A percentile compares a stretch with the other conserved stretches of the same genome.
These are phyloP conservation scores for Podospora pseudoanserina DNA, from an alignment of 495 filamentous ascomycete genomes.

Conservation along the genomic window DNA sequence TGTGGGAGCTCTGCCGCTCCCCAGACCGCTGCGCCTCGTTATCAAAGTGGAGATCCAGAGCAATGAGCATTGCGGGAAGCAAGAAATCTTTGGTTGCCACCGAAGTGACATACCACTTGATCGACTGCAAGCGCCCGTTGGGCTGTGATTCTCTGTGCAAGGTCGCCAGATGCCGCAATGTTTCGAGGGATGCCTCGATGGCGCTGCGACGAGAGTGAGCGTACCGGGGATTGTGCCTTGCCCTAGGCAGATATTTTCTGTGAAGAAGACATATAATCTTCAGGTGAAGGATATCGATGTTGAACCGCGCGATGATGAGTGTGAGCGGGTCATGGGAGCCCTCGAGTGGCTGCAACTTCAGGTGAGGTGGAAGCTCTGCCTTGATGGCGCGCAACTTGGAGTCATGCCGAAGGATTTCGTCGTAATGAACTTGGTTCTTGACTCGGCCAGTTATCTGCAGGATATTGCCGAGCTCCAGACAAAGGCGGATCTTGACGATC, in stretches of 20 bases:
- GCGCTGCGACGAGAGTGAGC: constrained; percentile 76
- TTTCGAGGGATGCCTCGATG: constrained; percentile 72
- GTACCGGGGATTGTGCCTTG: constrained; percentile 68
- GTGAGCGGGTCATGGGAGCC: constrained; percentile 71
- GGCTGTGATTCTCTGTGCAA: constrained; percentile 71
- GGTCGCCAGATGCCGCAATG: constrained; percentile 71
- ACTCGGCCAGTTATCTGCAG: constrained; percentile 49
- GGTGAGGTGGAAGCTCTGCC: constrained; percentile 62
- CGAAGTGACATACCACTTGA: constrained; percentile 70
- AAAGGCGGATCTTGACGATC: constrained; percentile 71
- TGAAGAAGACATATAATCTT: constrained; percentile 82
- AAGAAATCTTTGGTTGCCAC: constrained; percentile 82
- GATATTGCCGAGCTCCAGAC: constrained; percentile 53
- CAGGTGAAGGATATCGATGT: constrained; percentile 75
- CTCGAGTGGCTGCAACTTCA: constrained; percentile 65
- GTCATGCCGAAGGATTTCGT: constrained; percentile 76
- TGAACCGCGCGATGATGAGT: constrained; percentile 77
- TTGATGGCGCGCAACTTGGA: constrained; percentile 65
- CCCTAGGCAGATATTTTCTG: constrained; percentile 71
- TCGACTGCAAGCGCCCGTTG: constrained; percentile 64
- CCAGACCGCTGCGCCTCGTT: constrained; percentile 35
- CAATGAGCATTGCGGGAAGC: constrained; percentile 84
- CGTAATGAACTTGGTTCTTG: constrained; percentile 60
- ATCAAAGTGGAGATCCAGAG: constrained; percentile 66
- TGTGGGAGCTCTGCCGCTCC: constrained; percentile 38